These are phyloP conservation scores for Bromus sterilis DNA, from an alignment of 176 grass and related monocot genomes.

Conservation along the genomic window DNA sequence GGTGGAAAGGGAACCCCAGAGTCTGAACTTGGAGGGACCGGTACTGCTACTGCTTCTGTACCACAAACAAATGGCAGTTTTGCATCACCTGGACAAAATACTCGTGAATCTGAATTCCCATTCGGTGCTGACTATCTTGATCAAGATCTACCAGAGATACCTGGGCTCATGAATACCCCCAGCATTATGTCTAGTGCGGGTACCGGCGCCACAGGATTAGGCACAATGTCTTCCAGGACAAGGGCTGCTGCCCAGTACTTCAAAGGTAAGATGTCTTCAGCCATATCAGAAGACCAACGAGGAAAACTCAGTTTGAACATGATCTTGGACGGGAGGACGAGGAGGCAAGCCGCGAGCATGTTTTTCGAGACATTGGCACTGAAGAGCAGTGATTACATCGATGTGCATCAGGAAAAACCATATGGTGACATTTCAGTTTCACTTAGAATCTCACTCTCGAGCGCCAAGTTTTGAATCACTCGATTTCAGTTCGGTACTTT, in stretches of 20 bases:
- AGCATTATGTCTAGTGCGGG: slow-evolving; percentile 25
- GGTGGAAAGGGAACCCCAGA: slow-evolving; percentile 2
- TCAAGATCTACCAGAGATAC: slow-evolving; percentile 36
- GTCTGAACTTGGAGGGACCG: slow-evolving; percentile 19
- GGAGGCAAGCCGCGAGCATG: slow-evolving; percentile 83
- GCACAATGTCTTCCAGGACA: slow-evolving; percentile 78
- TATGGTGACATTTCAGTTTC: slow-evolving; percentile 71
- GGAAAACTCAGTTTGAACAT: slow-evolving; percentile 59
- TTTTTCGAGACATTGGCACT: slow-evolving; percentile 94
- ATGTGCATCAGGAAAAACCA: slow-evolving; percentile 58
- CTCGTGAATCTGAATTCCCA: slow-evolving; percentile 17
- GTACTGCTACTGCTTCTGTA: slow-evolving; percentile 11
- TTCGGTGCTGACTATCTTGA: slow-evolving; percentile 28
- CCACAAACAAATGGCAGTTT: slow-evolving; percentile 10
- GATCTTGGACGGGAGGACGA: slow-evolving; percentile 77
- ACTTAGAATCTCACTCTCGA: slow-evolving; percentile 43
- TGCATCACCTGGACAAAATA: slow-evolving; percentile 17
- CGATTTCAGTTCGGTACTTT: background rate
- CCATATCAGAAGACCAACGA: slow-evolving; percentile 16
- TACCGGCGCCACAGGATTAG: slow-evolving; percentile 34
- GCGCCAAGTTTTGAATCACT: slow-evolving; percentile 41
- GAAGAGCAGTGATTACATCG: slow-evolving; percentile 60
- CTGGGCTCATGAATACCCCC: slow-evolving; percentile 38
- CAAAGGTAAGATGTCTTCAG: slow-evolving; percentile 44
- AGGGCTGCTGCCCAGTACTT: slow-evolving; percentile 69